These are phyloP conservation scores for Gossypium anomalum DNA, from an alignment of 345 rosid genomes.

Conservation along the genomic window DNA sequence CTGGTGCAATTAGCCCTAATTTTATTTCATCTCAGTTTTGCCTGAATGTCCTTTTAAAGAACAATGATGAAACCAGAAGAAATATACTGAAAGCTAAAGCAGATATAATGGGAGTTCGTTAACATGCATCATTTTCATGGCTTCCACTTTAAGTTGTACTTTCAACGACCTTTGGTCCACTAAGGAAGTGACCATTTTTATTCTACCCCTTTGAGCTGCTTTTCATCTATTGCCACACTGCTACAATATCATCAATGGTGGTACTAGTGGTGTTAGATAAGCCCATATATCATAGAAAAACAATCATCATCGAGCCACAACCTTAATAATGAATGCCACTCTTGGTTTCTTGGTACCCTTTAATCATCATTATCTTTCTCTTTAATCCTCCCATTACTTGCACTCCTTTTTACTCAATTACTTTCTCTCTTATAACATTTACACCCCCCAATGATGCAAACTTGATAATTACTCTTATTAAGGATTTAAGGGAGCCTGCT, in stretches of 20 bases:
- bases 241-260: background rate
- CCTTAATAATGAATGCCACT: background rate
- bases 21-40: too few relatives aligned
- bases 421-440: background rate
- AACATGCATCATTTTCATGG: background rate
- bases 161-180: slow-evolving; percentile 16
- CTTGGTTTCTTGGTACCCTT: background rate
- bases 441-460: slow-evolving; percentile 17
- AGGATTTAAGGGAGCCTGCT: background rate
- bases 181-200: background rate
- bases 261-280: background rate
- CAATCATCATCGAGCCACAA: slow-evolving; percentile 3
- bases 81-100: background rate
- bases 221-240: slow-evolving; percentile 6
- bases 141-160: background rate
- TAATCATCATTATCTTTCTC: background rate
- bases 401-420: background rate
- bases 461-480: background rate
- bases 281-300: background rate
- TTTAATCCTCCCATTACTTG: slow-evolving; percentile 10
- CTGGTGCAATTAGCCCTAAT: too few relatives aligned
- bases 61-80: background rate
- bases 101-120: slow-evolving; percentile 5
- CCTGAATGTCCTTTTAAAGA: too few relatives aligned
- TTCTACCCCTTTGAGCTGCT: background rate